Evolutionary conservation across 2,329 filamentous ascomycete species (phyloP).

Genomic region (Exserohilum turcica): DNA sequence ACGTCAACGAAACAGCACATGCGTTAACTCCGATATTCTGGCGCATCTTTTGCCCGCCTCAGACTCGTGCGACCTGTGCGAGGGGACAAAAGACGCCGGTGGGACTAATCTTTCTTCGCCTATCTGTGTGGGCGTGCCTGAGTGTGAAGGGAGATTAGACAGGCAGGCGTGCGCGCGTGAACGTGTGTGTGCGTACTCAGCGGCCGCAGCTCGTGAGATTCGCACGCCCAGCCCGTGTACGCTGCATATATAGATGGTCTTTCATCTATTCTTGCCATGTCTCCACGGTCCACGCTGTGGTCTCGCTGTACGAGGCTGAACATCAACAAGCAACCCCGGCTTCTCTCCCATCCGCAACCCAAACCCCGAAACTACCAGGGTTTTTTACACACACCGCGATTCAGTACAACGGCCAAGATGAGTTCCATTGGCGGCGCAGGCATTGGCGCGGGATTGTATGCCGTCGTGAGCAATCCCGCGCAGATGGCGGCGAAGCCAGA

Average conservation of each 20-base stretch:
- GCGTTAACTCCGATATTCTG: slow-evolving; percentile 2
- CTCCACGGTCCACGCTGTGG: slow-evolving; percentile 12
- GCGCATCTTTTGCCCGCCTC: background rate
- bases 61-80: background rate
- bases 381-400: slow-evolving; percentile 25
- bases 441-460: slow-evolving; percentile 44
- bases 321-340: background rate
- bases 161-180: background rate
- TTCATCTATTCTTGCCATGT: slow-evolving; percentile 17
- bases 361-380: background rate
- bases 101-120: background rate
- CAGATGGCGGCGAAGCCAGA: slow-evolving; percentile 51
- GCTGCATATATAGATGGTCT: slow-evolving; percentile 8
- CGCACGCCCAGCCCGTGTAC: too few species aligned
- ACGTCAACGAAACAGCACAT: background rate
- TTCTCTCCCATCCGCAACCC: background rate
- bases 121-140: too few species aligned
- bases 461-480: slow-evolving; percentile 49
- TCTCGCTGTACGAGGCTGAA: background rate
- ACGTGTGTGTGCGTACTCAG: background rate
- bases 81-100: background rate
- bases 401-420: slow-evolving; percentile 34
- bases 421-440: slow-evolving; percentile 34
- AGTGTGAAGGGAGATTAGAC: background rate
- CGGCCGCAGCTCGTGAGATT: background rate